A percentile compares a stretch with the other conserved stretches of the same genome.
Evolutionary conservation across 257 asterid species (phyloP).

Genomic region (Asclepias syriaca): DNA sequence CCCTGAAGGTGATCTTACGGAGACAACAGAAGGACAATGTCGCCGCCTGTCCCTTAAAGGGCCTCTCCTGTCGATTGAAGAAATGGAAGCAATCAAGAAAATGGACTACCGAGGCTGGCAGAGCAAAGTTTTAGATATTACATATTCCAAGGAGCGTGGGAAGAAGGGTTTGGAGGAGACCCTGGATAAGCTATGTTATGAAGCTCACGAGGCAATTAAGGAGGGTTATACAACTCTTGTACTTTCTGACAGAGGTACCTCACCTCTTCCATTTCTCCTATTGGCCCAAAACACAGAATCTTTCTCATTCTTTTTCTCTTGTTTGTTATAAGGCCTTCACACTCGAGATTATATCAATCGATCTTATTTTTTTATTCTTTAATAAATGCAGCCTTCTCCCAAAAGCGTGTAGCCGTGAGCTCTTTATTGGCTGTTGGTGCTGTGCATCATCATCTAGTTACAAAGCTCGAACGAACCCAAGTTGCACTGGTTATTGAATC

Average conservation of each 20-base stretch:
- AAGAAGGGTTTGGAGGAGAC: slow-evolving; percentile 91
- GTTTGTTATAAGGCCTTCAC: not conserved
- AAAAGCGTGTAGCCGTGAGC: slow-evolving; percentile 80
- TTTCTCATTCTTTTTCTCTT: not conserved
- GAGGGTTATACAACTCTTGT: slow-evolving; percentile 85
- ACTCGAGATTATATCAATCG: not conserved
- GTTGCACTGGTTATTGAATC: slow-evolving; percentile 87
- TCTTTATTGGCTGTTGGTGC: slow-evolving; percentile 97
- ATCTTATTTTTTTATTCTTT: not conserved
- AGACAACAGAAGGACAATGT: slow-evolving; percentile 95
- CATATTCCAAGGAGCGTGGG: slow-evolving; percentile 65
- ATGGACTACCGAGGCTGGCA: slow-evolving; percentile 96
- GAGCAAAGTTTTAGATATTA: slow-evolving; percentile 87
- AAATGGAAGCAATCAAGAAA: slow-evolving; percentile 88
- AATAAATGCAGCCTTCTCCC: slow-evolving; percentile 61
- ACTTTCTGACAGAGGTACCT: slow-evolving; percentile 91
- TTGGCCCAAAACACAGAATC: not conserved
- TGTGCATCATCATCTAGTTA: slow-evolving; percentile 94
- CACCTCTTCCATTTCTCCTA: not conserved
- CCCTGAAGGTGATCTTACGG: slow-evolving; percentile 99
- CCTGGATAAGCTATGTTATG: slow-evolving; percentile 78
- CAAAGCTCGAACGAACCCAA: slow-evolving; percentile 91
- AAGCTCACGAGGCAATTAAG: slow-evolving; percentile 81
- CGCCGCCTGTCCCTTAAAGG: slow-evolving; percentile 92
- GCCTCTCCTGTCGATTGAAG: slow-evolving; percentile 73